Conservation (phyloP, 768 basidiomycete species). For the Coprinopsis cinerea region DNA sequence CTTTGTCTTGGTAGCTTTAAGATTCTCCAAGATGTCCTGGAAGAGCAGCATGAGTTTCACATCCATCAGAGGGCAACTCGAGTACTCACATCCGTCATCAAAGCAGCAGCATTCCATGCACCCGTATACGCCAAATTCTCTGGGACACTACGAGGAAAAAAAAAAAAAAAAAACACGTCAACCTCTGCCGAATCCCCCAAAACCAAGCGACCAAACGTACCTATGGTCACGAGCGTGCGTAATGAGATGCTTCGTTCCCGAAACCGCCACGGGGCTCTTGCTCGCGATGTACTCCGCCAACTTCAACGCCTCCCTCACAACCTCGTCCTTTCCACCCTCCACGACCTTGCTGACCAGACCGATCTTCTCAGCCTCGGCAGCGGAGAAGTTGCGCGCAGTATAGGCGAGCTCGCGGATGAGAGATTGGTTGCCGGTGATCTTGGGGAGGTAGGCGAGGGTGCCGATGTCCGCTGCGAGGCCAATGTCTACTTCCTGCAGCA, state of each 20-base stretch:
- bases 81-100: constrained; percentile 32
- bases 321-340: constrained; percentile 57
- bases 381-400: constrained; percentile 65
- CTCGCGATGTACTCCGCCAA: constrained; percentile 59
- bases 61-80: background rate
- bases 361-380: constrained; percentile 57
- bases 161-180: background rate
- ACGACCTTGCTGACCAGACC: constrained; percentile 76
- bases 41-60: background rate
- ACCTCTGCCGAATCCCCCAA: background rate
- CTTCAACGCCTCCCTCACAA: constrained; percentile 58
- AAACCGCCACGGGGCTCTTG: constrained; percentile 78
- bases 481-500: constrained; percentile 71
- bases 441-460: constrained; percentile 75
- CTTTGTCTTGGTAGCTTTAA: constrained; percentile 28
- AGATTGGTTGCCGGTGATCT: constrained; percentile 69
- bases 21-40: constrained; percentile 33
- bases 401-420: constrained; percentile 71
- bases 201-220: constrained; percentile 30
- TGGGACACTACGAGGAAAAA: constrained; percentile 22
- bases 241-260: constrained; percentile 72
- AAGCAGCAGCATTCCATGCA: constrained; percentile 37
- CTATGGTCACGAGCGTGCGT: constrained; percentile 75
- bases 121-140: constrained; percentile 41
- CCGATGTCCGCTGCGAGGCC: constrained; percentile 88